Base-by-base conservation (phyloP, 2,329 filamentous ascomycete species). In the Sclerotinia borealis region DNA sequence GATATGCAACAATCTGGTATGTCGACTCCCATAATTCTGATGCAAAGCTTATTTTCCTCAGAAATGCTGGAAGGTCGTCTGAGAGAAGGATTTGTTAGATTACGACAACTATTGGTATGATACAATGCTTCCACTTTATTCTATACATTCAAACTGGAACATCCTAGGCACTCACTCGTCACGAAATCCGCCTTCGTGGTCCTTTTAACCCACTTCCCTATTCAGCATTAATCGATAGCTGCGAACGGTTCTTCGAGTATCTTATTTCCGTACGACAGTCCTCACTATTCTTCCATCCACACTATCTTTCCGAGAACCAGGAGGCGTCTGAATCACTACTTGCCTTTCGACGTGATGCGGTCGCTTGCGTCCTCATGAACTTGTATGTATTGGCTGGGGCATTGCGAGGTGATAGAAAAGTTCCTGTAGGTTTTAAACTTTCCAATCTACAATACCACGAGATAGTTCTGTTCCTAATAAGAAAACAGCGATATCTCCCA, bases 181-280 rank as follows among this genome's bases (percentile, higher is more conserved):
- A 86, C 68, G 84, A 86, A 68, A 79, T 85, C 66, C 82, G 84
- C 2, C 77, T 86, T 41, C 80, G 83, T 27, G 83, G 78, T 1
- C 81, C 82, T 1, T 86, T 86, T 67, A 78, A 86, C 62, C 80
- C 82, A 1, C 73, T 82, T 1, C 82, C 83, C 0, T 85, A 85
- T 71, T 80, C 79, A 2, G 82, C 79, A 17, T 78, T 86, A 7
- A 81, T 84, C 54, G 79, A 81, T 66, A 77, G 79, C 8, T 84
- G 81, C 61, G 83, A 86, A 70, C 77, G 78, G 4, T 85, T 86
- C 75, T 85, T 85, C 67, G 83, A 85, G 66, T 81, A 85, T 65
- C 77, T 85, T 63, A 80, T 85, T 31, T 78, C 81, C 22, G 79
- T 86, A 5, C 80, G 84, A 8, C 83, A 86, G 69, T 82, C 83